Base-by-base conservation (phyloP, 768 basidiomycete species). In the Multifurca ochricompacta region DNA sequence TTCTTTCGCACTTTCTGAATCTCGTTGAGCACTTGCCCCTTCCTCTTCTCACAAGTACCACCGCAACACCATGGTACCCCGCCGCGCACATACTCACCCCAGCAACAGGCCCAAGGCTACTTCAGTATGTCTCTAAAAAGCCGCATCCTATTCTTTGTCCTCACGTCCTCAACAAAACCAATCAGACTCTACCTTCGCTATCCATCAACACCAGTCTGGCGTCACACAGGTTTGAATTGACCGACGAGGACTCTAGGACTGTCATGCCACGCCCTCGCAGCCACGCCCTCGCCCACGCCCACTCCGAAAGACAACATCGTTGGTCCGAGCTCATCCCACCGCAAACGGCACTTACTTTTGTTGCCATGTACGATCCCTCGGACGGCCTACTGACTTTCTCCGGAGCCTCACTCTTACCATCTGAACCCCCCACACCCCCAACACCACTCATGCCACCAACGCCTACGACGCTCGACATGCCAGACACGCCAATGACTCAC, bases 241-340 rank as follows among this genome's bases (percentile, higher is more conserved):
- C 44, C 44, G 36, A 41, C n/a, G 23, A 37, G 9, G 13, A 16
- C 30, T 56, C 48, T 13, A 48, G 45, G 13, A 54, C 45, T 13
- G 21, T 9, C 7, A 7, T 53, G n/a, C 44, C 36, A 11, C 31
- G 21, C 25, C n/a, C n/a, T n/a, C 34, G 32, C n/a, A 42, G 7
- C 23, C 44, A 48, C 28, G 3, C 27, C 30, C 4, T 11, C n/a
- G 19, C 18, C 30, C 18, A 30, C 44, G 10, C 19, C 44, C 30
- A 28, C 28, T n/a, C 30, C 44, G 16, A 45, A 19, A 30, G 36
- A 9, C 55, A 51, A 31, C 65, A 62, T 45, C 74, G 78, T 32
- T 82, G 79, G 81, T 81, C 80, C 13, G 75, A 80, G 27, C 66
- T 81, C 42, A 69, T 80, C 6, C 79, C 80, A 16, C 78, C 81